Evolutionary conservation across 208 protist genomes (phyloP).

Genomic region (Acanthamoeba lenticulata): DNA sequence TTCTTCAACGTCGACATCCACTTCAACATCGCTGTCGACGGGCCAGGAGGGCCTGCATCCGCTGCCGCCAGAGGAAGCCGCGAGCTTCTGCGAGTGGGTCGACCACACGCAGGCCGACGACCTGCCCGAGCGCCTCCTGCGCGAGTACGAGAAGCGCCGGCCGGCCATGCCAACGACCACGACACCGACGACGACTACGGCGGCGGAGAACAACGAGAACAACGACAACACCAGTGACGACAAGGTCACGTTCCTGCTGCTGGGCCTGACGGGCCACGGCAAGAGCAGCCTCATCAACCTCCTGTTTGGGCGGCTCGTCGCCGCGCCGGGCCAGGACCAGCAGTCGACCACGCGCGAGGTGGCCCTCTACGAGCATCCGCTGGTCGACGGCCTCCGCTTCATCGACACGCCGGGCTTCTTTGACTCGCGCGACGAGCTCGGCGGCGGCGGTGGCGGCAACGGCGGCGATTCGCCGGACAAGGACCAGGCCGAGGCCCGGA

Average conservation of each 20-base stretch:
- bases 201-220: too few relatives aligned
- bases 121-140: background rate
- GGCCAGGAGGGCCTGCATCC: background rate
- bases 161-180: background rate
- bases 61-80: background rate
- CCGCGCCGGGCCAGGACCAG: slow-evolving; percentile 10
- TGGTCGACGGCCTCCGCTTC: slow-evolving; percentile 48
- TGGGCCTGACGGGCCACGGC: slow-evolving; percentile 33
- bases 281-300: slow-evolving; percentile 67
- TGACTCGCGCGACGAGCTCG: slow-evolving; percentile 29
- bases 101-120: background rate
- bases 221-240: background rate
- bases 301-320: slow-evolving; percentile 41
- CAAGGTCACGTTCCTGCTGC: slow-evolving; percentile 40
- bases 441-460: too few relatives aligned
- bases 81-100: slow-evolving; percentile 26
- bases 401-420: slow-evolving; percentile 69
- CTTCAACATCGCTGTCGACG: background rate
- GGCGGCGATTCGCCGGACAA: too few relatives aligned
- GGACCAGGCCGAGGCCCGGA: slow-evolving; percentile 5
- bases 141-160: slow-evolving; percentile 45
- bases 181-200: background rate
- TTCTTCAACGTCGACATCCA: too few relatives aligned
- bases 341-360: slow-evolving; percentile 48
- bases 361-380: slow-evolving; percentile 55